phyloP scores from a whole-genome alignment of 306 rosid genomes.

The Gastrolobium villosum region DNA sequence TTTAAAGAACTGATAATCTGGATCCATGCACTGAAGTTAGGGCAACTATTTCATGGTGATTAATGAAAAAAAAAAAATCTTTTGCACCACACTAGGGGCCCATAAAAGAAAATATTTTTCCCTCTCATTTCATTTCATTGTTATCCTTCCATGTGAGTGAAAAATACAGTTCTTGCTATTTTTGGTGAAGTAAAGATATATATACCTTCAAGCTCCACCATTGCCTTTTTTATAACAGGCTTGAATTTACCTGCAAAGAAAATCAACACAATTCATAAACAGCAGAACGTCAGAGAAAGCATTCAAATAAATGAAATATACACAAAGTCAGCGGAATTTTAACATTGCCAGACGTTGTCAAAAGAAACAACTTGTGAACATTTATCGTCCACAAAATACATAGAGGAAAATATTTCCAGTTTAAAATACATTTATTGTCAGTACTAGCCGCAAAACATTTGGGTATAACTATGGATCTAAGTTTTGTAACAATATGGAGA shows the following conservation, averaged over 20 bases:
- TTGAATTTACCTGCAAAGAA: slow-evolving; percentile 85
- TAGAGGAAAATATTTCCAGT: slow-evolving; percentile 1
- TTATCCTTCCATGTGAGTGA: slow-evolving; percentile 28
- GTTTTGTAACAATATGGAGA: slow-evolving; percentile 31
- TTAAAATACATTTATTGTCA: slow-evolving; percentile 26
- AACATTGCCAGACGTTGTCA: slow-evolving; percentile 17
- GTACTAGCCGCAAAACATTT: slow-evolving; percentile 27
- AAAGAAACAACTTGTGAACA: slow-evolving; percentile 20
- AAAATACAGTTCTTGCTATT: slow-evolving; percentile 29
- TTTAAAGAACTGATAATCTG: slow-evolving; percentile 22
- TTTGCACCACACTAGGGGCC: slow-evolving; percentile 3
- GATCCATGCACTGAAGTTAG: slow-evolving; percentile 29
- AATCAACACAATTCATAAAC: slow-evolving; percentile 37
- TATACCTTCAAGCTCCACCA: slow-evolving; percentile 99
- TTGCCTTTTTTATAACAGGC: slow-evolving; percentile 99
- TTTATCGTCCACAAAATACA: slow-evolving; percentile 19
- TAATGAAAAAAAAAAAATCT: slow-evolving; percentile 1
- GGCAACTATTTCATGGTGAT: slow-evolving; percentile 11
- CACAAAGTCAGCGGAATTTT: background rate
- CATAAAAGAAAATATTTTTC: background rate
- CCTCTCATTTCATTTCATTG: slow-evolving; percentile 10
- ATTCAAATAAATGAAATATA: slow-evolving; percentile 40
- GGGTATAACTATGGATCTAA: background rate
- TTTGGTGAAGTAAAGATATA: slow-evolving; percentile 13
- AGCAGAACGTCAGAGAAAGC: slow-evolving; percentile 42